A percentile compares a stretch with the other conserved stretches of the same genome.
Conservation (phyloP, 805 yeast genomes). For the Kodamaea laetipori region DNA sequence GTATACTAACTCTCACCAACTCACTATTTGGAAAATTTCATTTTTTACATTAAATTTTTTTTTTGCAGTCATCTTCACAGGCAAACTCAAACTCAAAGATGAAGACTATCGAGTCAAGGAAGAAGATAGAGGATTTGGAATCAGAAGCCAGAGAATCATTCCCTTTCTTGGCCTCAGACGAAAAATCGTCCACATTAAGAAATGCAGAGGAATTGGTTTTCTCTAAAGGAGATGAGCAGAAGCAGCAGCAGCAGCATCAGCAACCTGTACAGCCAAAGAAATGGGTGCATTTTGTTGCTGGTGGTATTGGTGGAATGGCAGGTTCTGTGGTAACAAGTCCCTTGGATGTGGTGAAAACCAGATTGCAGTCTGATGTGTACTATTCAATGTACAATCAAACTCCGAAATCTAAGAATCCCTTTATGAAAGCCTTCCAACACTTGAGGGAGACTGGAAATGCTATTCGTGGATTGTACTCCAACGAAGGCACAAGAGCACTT, state of each 20-base stretch:
- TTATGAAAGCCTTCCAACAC: slow-evolving; percentile 62
- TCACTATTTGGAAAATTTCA: not conserved
- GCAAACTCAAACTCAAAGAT: slow-evolving; percentile 8
- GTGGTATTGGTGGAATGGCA: slow-evolving; percentile 96
- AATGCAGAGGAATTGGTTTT: slow-evolving; percentile 30
- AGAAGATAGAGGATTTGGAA: slow-evolving; percentile 32
- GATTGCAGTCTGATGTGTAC: slow-evolving; percentile 89
- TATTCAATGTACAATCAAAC: slow-evolving; percentile 54
- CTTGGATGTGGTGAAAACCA: slow-evolving; percentile 91
- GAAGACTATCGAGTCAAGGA: slow-evolving; percentile 12
- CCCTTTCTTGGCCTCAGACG: slow-evolving; percentile 71
- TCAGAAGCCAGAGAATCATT: slow-evolving; percentile 60
- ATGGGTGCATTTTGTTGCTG: slow-evolving; percentile 86
- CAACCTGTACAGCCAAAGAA: slow-evolving; percentile 22
- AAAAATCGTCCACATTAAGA: slow-evolving; percentile 59
- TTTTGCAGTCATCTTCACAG: slow-evolving; percentile 3
- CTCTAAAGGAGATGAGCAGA: slow-evolving; percentile 15
- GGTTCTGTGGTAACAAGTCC: slow-evolving; percentile 96
- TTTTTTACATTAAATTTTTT: not conserved
- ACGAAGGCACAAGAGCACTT: slow-evolving; percentile 83
- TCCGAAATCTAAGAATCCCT: slow-evolving; percentile 37
- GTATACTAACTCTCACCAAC: no score
- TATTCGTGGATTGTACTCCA: slow-evolving; percentile 61
- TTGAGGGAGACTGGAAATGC: slow-evolving; percentile 81
- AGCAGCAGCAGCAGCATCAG: slow-evolving; percentile 1